Evolutionary conservation across 2,329 filamentous ascomycete genomes (phyloP).

Genomic region (Penicillium sp.): DNA sequence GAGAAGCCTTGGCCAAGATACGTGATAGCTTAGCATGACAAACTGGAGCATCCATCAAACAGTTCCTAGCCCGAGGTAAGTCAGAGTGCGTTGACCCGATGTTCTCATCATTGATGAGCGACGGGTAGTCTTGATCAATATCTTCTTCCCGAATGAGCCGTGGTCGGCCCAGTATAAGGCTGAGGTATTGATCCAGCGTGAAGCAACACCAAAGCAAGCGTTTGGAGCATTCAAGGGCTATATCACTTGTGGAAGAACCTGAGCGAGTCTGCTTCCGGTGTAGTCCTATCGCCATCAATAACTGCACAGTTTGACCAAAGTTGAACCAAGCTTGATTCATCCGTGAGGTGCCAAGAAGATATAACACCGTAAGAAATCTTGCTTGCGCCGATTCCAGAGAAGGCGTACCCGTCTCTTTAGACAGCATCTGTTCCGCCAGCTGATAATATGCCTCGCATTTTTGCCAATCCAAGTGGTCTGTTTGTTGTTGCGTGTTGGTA

Average conservation of each 20-base stretch:
- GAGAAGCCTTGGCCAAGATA: constrained; percentile 19
- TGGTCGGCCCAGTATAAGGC: constrained; percentile 40
- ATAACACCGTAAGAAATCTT: constrained; percentile 29
- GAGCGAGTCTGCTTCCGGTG: constrained; percentile 26
- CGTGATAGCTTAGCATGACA: constrained; percentile 21
- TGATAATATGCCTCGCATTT: constrained; percentile 23
- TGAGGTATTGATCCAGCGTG: constrained; percentile 43
- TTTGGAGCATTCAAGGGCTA: constrained; percentile 33
- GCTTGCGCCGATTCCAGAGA: constrained; percentile 22
- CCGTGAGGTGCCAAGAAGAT: constrained; percentile 38
- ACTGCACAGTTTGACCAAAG: constrained; percentile 38
- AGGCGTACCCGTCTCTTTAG: constrained; percentile 19
- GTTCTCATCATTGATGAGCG: constrained; percentile 10
- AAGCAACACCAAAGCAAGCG: constrained; percentile 41
- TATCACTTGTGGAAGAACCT: not conserved
- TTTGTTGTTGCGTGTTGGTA: constrained; percentile 10
- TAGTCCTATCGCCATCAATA: constrained; percentile 38
- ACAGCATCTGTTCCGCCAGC: constrained; percentile 19
- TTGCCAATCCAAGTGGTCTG: constrained; percentile 16
- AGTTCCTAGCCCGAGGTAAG: constrained; percentile 13
- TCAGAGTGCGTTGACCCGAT: not conserved
- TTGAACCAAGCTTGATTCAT: constrained; percentile 40
- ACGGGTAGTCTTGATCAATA: constrained; percentile 19
- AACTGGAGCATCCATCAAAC: constrained; percentile 24
- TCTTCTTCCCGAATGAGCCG: constrained; percentile 36